Evolutionary conservation across 352 stramenopile species (phyloP).

Genomic region (Halophytophthora polymorphica): DNA sequence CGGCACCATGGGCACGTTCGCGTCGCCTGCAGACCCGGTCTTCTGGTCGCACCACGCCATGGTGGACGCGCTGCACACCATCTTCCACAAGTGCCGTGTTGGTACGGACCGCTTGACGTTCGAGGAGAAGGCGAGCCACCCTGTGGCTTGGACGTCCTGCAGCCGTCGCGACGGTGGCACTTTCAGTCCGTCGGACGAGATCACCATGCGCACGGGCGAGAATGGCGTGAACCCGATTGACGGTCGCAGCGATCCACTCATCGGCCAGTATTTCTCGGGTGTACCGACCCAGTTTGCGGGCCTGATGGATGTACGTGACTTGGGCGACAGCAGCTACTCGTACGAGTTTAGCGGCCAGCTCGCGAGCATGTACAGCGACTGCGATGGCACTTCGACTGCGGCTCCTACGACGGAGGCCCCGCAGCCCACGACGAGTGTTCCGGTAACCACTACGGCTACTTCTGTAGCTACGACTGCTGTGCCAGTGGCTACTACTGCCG

Average conservation of each 20-base stretch:
- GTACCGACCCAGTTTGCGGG: slow-evolving; percentile 38
- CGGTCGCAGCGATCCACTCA: slow-evolving; percentile 29
- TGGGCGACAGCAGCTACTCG: slow-evolving; percentile 54
- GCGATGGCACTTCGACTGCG: slow-evolving; percentile 23
- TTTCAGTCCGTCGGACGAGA: slow-evolving; percentile 44
- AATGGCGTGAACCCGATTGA: slow-evolving; percentile 33
- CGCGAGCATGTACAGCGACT: slow-evolving; percentile 41
- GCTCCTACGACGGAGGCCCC: slow-evolving; percentile 1
- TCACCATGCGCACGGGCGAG: slow-evolving; percentile 41
- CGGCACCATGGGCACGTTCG: slow-evolving; percentile 44
- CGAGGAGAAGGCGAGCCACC: slow-evolving; percentile 39
- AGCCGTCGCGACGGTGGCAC: slow-evolving; percentile 22
- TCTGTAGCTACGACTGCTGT: not conserved
- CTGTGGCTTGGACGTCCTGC: slow-evolving; percentile 48
- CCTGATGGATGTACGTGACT: slow-evolving; percentile 42
- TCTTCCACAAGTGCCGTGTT: slow-evolving; percentile 73
- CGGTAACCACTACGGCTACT: slow-evolving; percentile 1
- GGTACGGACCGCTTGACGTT: slow-evolving; percentile 39
- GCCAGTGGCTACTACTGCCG: not conserved
- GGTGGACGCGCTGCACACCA: slow-evolving; percentile 62
- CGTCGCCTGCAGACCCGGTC: slow-evolving; percentile 53
- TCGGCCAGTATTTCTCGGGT: slow-evolving; percentile 37
- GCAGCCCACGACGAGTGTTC: not conserved
- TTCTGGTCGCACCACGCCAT: slow-evolving; percentile 76
- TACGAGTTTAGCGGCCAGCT: slow-evolving; percentile 50